These are phyloP conservation scores for Xerocomellus dryophilus DNA, from an alignment of 768 basidiomycete species.

Conservation along the genomic window DNA sequence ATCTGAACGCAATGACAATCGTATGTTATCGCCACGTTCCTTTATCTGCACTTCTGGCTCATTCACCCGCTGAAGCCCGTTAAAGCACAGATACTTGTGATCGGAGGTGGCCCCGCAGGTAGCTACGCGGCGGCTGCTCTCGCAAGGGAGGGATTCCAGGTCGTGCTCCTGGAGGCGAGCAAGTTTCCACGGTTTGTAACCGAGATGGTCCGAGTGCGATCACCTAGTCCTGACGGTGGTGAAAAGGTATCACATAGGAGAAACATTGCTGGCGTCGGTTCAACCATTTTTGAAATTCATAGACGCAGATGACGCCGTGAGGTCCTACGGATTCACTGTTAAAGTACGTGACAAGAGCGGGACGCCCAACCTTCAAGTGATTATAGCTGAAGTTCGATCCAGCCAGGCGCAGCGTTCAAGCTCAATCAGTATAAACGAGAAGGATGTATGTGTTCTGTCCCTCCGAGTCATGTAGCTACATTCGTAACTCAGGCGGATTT, in stretches of 20 bases:
- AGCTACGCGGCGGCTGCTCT: constrained; percentile 11
- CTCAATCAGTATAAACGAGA: constrained; percentile 14
- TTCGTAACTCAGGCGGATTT: not conserved
- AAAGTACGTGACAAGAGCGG: constrained; percentile 2
- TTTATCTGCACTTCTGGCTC: too few species aligned
- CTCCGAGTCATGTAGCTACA: too few species aligned
- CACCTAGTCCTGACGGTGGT: not conserved
- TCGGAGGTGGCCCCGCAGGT: constrained; percentile 14
- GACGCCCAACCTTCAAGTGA: too few species aligned
- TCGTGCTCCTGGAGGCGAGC: constrained; percentile 8
- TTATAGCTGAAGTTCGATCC: not conserved
- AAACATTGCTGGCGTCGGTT: constrained; percentile 9
- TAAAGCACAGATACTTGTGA: constrained; percentile 4
- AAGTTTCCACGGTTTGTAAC: constrained; percentile 10
- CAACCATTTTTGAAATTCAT: constrained; percentile 10
- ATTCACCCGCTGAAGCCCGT: too few species aligned
- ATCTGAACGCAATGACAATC: too few species aligned
- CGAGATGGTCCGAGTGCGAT: not conserved
- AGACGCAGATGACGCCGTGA: constrained; percentile 5
- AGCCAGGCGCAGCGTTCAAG: constrained; percentile 11
- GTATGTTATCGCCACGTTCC: too few species aligned
- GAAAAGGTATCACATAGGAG: constrained; percentile 16
- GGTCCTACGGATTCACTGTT: constrained; percentile 5
- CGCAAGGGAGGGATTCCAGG: constrained; percentile 11
- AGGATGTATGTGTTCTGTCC: constrained; percentile 3